Base-by-base conservation (phyloP, 768 basidiomycete genomes). In the Cyclocybe aegerita region DNA sequence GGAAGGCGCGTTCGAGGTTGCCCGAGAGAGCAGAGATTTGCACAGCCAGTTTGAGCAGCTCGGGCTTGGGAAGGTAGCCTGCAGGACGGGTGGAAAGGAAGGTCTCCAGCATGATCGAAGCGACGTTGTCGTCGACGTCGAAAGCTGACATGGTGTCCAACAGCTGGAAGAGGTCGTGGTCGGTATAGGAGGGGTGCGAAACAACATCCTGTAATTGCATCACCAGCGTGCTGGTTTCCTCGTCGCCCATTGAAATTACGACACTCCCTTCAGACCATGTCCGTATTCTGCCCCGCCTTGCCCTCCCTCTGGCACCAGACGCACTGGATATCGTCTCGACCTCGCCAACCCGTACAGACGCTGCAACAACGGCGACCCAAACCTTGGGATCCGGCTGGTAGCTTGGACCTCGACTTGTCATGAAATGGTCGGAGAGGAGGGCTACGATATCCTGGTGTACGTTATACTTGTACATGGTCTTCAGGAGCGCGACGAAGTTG, bases 401-500 rank as follows among this genome's bases (percentile, higher is more conserved):
- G 9, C 46, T 31, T 17, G 49, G 35, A 10, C 43, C 52, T 30
- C 52, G 54, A 43, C 39, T 55, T 4, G 47, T 44, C 16, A 53
- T 23, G 31, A 49, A 60, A 11, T 34, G 46, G 7, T 53, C 41
- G 1, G 50, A 49, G 14, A 57, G 40, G 14, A 35, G 15, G 7
- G 41, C 43, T 7, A 54, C 33, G 30, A 58, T 43, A 5, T 47
- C 35, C 7, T 12, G 14, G 12, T 51, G 42, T 29, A 54, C 39
- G 8, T 39, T 42, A 6, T 39, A 50, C 4, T 34, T 37, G 14
- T 39, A 12, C 6, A 56, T 44, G 12, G 47, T 43, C 23, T 50
- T 42, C 5, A 60, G 33, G 17, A 49, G 41, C n/a, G 42, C 36
- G 17, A 44, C 16, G 9, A 60, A 42, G 9, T 60, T 55, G 17